These are phyloP conservation scores for Exophiala alcalophila DNA, from an alignment of 2,329 filamentous ascomycete species.

Conservation along the genomic window DNA sequence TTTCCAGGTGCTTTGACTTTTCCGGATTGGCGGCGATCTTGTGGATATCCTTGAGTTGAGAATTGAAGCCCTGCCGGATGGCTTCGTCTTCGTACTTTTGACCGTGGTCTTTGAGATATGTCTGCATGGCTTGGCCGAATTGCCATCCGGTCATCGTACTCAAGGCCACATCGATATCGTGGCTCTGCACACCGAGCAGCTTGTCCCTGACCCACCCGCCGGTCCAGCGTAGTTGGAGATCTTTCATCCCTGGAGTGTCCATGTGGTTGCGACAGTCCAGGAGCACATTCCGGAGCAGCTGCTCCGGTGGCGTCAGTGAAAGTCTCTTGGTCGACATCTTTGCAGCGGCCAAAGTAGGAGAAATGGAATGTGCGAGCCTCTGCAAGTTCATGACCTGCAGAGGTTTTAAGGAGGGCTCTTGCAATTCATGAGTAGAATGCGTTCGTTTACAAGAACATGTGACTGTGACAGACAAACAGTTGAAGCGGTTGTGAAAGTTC, in stretches of 20 bases:
- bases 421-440: too few relatives aligned
- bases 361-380: too few relatives aligned
- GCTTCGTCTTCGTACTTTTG: constrained; percentile 47
- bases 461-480: too few relatives aligned
- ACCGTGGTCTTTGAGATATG: constrained; percentile 41
- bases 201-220: constrained; percentile 53
- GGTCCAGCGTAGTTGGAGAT: constrained; percentile 47
- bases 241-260: constrained; percentile 27
- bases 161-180: constrained; percentile 51
- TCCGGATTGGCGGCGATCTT: constrained; percentile 90
- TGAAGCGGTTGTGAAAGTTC: too few relatives aligned
- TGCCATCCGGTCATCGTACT: constrained; percentile 50
- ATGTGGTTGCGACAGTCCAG: constrained; percentile 28
- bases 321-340: constrained; percentile 20
- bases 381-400: too few relatives aligned
- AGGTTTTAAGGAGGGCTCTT: too few relatives aligned
- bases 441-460: too few relatives aligned
- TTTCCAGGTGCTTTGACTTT: constrained; percentile 95
- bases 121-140: constrained; percentile 45
- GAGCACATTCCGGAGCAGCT: constrained; percentile 30
- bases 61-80: constrained; percentile 30
- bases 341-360: too few relatives aligned
- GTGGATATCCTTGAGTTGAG: constrained; percentile 65
- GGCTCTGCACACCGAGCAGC: constrained; percentile 44
- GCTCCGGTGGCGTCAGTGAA: constrained; percentile 26